Percentiles rank a stretch among this genome's conserved stretches.
Evolutionary conservation across 225 moss, liverwort and hornwort species (phyloP).

Genomic region (Asterella californica): DNA sequence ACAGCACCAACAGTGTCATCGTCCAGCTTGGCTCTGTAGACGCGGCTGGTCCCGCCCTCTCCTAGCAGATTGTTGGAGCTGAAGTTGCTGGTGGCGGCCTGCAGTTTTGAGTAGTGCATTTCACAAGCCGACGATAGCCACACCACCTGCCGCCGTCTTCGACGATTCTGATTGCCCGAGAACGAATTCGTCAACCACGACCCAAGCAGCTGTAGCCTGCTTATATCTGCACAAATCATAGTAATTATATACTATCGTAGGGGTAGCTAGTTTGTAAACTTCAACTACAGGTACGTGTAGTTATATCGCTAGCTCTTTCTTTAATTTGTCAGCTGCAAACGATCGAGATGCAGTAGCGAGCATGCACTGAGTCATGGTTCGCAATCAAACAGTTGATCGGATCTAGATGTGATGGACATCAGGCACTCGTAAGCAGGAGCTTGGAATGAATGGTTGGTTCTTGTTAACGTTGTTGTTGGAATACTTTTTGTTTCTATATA

Average conservation of each 20-base stretch:
- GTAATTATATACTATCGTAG: not conserved
- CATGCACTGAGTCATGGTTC: not conserved
- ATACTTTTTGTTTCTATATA: too few relatives aligned
- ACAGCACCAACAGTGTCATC: slow-evolving; percentile 47
- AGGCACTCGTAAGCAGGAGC: too few relatives aligned
- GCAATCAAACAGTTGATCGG: too few relatives aligned
- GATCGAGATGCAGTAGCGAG: too few relatives aligned
- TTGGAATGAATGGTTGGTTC: too few relatives aligned
- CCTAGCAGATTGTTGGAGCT: slow-evolving; percentile 60
- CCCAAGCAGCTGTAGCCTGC: not conserved
- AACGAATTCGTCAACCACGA: slow-evolving; percentile 7
- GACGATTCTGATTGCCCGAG: not conserved
- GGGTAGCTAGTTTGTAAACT: not conserved
- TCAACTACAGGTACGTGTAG: not conserved
- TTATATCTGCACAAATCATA: not conserved
- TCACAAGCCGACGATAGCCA: slow-evolving; percentile 30
- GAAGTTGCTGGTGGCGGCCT: slow-evolving; percentile 62
- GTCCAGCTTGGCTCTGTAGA: slow-evolving; percentile 59
- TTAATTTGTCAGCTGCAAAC: not conserved
- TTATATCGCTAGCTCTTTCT: not conserved
- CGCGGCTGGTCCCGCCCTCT: slow-evolving; percentile 63
- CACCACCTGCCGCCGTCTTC: not conserved
- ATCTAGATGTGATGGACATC: too few relatives aligned
- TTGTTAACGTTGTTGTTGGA: not conserved
- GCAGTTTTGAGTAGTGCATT: slow-evolving; percentile 43